Conservation (phyloP, 257 asterid genomes). For the Handroanthus guayacan region DNA sequence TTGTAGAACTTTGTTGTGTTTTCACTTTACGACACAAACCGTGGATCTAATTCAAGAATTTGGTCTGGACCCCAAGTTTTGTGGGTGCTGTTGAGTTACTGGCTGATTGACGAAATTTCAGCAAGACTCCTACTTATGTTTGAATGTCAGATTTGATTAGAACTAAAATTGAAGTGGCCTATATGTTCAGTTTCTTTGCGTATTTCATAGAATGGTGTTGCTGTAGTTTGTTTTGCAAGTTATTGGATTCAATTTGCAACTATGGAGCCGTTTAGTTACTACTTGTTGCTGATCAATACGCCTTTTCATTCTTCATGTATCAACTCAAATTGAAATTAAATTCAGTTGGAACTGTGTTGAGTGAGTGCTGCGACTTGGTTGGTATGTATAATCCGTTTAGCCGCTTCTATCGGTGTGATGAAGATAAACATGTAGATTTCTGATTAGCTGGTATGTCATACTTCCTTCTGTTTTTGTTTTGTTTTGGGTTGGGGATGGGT, state of each 20-base stretch:
- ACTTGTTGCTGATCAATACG: not conserved
- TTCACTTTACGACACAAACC: constrained; percentile 4
- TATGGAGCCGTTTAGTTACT: not conserved
- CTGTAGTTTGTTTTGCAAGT: not conserved
- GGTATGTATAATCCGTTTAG: not conserved
- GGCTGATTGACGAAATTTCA: constrained; percentile 18
- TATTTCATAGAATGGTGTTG: not conserved
- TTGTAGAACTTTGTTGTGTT: constrained; percentile 18
- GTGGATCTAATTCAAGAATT: constrained; percentile 22
- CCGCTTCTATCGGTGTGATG: not conserved
- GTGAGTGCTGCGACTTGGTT: not conserved
- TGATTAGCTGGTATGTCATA: too few relatives aligned
- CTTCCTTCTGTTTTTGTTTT: not conserved
- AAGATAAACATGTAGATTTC: too few relatives aligned
- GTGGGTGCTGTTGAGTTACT: constrained; percentile 36
- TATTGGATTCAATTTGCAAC: not conserved
- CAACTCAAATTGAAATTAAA: not conserved
- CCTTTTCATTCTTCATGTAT: not conserved
- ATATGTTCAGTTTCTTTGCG: not conserved
- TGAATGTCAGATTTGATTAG: constrained; percentile 1
- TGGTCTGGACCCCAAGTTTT: constrained; percentile 28
- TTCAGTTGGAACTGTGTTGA: not conserved
- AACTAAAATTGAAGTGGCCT: not conserved
- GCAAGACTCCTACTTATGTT: not conserved
- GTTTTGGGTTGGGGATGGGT: too few relatives aligned